phyloP scores from a whole-genome alignment of 2,329 filamentous ascomycete species.

The Talaromyces albobiverticillius region DNA sequence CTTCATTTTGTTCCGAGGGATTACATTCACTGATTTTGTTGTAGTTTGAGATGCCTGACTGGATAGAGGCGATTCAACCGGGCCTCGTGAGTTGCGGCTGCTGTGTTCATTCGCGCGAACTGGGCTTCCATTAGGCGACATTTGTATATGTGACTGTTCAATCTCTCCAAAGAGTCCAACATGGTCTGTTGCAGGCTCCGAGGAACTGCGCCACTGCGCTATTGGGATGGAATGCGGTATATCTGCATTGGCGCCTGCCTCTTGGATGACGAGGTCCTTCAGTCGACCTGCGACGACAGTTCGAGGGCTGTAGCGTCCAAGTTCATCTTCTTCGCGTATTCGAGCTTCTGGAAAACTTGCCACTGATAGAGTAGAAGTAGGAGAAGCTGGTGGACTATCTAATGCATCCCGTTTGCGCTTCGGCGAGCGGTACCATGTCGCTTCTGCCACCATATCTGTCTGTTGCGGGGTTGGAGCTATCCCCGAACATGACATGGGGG shows the following conservation, averaged over 20 bases:
- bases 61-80: background rate
- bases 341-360: conserved; percentile 29
- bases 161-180: background rate
- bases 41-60: background rate
- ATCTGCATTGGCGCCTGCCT: conserved; percentile 7
- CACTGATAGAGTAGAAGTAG: conserved; percentile 30
- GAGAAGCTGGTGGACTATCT: conserved; percentile 29
- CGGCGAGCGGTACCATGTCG: conserved; percentile 27
- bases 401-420: conserved; percentile 35
- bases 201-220: conserved; percentile 5
- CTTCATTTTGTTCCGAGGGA: conserved; percentile 24
- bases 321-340: conserved; percentile 30
- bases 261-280: conserved; percentile 38
- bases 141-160: conserved; percentile 9
- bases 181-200: background rate
- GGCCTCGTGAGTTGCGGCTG: background rate
- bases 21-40: background rate
- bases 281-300: conserved; percentile 39
- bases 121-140: background rate
- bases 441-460: conserved; percentile 27
- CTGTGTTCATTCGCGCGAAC: background rate
- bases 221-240: background rate
- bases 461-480: conserved; percentile 23
- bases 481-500: conserved; percentile 1
- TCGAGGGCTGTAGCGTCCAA: conserved; percentile 36